Conservation (phyloP, 208 protist species). For the Hexamita inflata region DNA sequence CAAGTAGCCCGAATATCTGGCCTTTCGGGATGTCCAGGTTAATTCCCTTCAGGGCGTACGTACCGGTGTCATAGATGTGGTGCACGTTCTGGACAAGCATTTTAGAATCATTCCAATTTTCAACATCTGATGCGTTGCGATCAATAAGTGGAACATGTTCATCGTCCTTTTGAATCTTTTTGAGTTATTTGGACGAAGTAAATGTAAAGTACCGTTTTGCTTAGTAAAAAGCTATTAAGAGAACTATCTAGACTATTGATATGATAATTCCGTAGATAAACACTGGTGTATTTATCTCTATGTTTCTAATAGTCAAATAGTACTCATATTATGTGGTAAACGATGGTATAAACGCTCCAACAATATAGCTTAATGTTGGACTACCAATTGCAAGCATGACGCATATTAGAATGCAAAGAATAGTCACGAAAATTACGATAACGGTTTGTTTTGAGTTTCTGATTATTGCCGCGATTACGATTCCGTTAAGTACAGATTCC, state of each 20-base stretch:
- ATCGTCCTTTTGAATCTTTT: too few relatives aligned
- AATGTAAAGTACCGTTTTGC: background rate
- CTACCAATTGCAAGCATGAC: background rate
- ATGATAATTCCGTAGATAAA: background rate
- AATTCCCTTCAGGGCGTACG: background rate
- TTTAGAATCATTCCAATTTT: background rate
- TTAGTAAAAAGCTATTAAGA: background rate
- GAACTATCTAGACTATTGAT: background rate
- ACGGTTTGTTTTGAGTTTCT: background rate
- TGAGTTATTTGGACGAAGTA: too few relatives aligned
- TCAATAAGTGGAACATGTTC: too few relatives aligned
- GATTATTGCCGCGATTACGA: background rate
- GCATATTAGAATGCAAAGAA: background rate
- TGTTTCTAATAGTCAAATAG: background rate
- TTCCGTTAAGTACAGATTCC: background rate
- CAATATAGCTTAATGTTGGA: background rate
- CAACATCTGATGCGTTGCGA: too few relatives aligned
- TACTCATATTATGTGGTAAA: background rate
- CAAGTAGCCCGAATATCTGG: background rate
- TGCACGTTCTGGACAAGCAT: background rate
- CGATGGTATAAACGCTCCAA: background rate
- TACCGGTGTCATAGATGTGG: background rate
- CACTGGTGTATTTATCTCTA: background rate
- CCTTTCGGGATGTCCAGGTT: background rate
- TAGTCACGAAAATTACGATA: background rate